Evolutionary conservation across 2,329 filamentous ascomycete species (phyloP).

Genomic region (Sarocladium oryzae): DNA sequence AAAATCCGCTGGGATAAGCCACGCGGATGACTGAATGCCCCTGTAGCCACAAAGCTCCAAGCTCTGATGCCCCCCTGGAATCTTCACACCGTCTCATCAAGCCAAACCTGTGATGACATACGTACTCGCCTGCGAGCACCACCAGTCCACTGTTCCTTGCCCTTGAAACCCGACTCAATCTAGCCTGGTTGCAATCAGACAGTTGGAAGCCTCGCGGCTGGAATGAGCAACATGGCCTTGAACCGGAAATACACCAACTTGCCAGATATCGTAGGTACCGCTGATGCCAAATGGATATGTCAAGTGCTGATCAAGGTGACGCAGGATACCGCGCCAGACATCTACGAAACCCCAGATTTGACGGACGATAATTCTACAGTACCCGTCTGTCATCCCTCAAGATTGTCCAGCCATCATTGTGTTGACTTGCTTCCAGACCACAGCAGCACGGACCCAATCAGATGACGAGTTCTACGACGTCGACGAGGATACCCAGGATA

Average conservation of each 20-base stretch:
- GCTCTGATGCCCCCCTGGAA: not conserved
- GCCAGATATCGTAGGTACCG: slow-evolving; percentile 61
- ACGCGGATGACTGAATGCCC: not conserved
- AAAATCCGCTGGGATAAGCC: not conserved
- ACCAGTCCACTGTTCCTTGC: too few relatives aligned
- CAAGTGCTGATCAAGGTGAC: slow-evolving; percentile 18
- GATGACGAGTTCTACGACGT: slow-evolving; percentile 59
- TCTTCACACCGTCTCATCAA: slow-evolving; percentile 1
- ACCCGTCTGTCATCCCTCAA: slow-evolving; percentile 50
- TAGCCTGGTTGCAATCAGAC: not conserved
- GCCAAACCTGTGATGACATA: not conserved
- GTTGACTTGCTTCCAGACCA: slow-evolving; percentile 37
- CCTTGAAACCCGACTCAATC: too few relatives aligned
- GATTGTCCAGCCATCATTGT: slow-evolving; percentile 1
- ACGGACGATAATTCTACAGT: slow-evolving; percentile 85
- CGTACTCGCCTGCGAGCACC: not conserved
- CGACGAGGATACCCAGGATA: slow-evolving; percentile 57
- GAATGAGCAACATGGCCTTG: slow-evolving; percentile 51
- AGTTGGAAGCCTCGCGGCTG: not conserved
- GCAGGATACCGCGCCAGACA: slow-evolving; percentile 85
- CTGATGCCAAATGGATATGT: slow-evolving; percentile 12
- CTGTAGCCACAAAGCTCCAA: not conserved
- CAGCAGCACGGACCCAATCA: slow-evolving; percentile 47
- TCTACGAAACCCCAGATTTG: slow-evolving; percentile 92
- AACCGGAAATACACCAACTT: slow-evolving; percentile 77